phyloP scores from a whole-genome alignment of 225 moss, liverwort and hornwort genomes.

The Thuidium tamariscinum region DNA sequence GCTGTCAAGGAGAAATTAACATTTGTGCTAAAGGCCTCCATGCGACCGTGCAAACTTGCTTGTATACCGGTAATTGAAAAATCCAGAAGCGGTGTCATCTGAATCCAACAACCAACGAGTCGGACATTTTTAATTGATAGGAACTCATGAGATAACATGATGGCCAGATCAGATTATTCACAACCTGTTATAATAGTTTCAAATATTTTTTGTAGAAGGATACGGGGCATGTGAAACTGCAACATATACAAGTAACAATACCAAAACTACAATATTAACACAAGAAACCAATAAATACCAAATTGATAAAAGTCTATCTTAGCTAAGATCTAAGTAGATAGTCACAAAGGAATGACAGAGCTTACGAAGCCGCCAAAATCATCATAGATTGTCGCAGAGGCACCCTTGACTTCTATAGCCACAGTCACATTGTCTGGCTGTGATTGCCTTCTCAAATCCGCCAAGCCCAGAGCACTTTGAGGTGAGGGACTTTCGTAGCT shows the following conservation, averaged over 20 bases:
- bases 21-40: constrained; percentile 61
- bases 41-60: constrained; percentile 60
- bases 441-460: constrained; percentile 44
- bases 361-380: constrained; percentile 95
- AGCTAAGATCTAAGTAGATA: neutral
- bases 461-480: constrained; percentile 66
- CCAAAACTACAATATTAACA: neutral
- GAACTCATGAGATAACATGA: neutral
- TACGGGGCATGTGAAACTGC: neutral
- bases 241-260: neutral
- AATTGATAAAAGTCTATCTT: neutral
- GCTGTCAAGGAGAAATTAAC: constrained; percentile 58
- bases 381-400: constrained; percentile 70
- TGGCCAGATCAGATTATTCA: neutral
- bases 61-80: constrained; percentile 48
- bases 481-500: constrained; percentile 49
- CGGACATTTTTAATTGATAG: neutral
- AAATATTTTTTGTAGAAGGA: neutral
- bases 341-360: neutral
- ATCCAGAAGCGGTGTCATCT: constrained; percentile 93
- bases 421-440: constrained; percentile 66
- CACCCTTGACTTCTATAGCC: constrained; percentile 58
- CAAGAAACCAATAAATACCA: neutral
- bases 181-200: neutral
- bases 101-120: neutral